phyloP scores from a whole-genome alignment of 169 alveolate species.

The Plasmodium ovale region DNA sequence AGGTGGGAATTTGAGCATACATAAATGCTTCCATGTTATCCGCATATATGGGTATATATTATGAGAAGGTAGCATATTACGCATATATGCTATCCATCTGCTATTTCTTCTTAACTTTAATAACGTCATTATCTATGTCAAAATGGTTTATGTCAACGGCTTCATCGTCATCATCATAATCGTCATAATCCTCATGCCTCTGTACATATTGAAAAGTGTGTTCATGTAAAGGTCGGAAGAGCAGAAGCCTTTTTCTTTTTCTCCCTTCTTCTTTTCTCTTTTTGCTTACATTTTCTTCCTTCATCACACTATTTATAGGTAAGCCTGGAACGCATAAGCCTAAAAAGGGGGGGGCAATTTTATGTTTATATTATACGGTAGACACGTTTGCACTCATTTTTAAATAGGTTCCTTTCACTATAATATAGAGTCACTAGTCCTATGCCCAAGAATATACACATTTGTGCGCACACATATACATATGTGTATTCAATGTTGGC shows the following conservation, averaged over 20 bases:
- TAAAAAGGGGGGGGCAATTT: conserved; percentile 22
- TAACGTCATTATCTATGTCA: conserved; percentile 25
- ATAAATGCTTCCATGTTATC: not conserved
- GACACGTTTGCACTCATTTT: not conserved
- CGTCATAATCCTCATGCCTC: conserved; percentile 2
- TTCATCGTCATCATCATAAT: conserved; percentile 42
- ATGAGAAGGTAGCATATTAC: not conserved
- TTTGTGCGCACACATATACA: not conserved
- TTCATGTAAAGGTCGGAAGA: not conserved
- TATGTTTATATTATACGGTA: not conserved
- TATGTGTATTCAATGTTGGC: not conserved
- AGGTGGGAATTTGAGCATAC: not conserved
- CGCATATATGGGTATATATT: conserved; percentile 3
- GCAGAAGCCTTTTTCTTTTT: conserved; percentile 10
- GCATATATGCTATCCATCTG: too few species aligned
- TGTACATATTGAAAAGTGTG: not conserved
- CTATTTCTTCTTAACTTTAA: conserved; percentile 38
- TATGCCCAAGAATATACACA: not conserved
- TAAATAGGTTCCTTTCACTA: not conserved
- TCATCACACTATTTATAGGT: not conserved
- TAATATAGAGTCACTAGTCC: not conserved
- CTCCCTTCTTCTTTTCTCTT: not conserved
- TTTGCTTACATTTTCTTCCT: conserved; percentile 20
- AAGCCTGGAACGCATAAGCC: not conserved
- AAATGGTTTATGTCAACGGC: conserved; percentile 59